These are phyloP conservation scores for Candida sp. DNA, from an alignment of 1,139 yeast species.

Conservation along the genomic window DNA sequence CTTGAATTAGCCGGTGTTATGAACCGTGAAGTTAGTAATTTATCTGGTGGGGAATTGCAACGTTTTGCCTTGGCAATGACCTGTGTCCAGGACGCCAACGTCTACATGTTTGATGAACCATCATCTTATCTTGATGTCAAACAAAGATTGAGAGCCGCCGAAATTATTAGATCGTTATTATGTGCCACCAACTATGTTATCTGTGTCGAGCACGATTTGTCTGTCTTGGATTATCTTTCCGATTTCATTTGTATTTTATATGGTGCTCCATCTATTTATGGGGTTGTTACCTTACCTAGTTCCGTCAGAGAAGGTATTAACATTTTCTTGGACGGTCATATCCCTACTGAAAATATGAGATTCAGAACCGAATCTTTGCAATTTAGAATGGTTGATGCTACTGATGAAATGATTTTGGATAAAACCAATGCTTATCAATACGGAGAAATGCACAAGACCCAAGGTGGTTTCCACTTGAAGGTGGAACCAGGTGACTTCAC, in stretches of 20 bases:
- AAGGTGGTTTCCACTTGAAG: conserved; percentile 88
- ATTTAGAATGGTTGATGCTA: conserved; percentile 91
- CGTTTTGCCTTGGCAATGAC: conserved; percentile 98
- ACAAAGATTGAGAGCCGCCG: conserved; percentile 98
- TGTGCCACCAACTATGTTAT: conserved; percentile 78
- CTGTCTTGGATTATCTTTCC: conserved; percentile 93
- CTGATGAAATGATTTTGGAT: conserved; percentile 73
- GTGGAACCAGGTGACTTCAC: conserved; percentile 89
- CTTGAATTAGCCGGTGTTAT: conserved; percentile 74
- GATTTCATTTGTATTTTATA: conserved; percentile 95
- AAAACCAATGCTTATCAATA: conserved; percentile 75
- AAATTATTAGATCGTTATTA: conserved; percentile 82
- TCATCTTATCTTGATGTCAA: conserved; percentile 97
- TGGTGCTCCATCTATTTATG: conserved; percentile 98
- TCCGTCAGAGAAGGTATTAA: conserved; percentile 99
- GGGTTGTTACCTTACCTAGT: conserved; percentile 94
- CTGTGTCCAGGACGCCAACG: conserved; percentile 91
- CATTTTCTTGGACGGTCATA: conserved; percentile 96
- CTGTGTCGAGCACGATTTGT: conserved; percentile 97
- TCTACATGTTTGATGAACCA: conserved; percentile 99
- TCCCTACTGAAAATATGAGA: conserved; percentile 94
- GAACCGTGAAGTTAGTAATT: conserved; percentile 80
- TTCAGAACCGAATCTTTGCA: conserved; percentile 95
- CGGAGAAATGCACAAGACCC: conserved; percentile 83
- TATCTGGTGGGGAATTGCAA: conserved; percentile 98